Evolutionary conservation across 129 eudicot genomes (phyloP), one percentile per base, ranked within the genome.

Genomic region (Artemisia tridentata): DNA sequence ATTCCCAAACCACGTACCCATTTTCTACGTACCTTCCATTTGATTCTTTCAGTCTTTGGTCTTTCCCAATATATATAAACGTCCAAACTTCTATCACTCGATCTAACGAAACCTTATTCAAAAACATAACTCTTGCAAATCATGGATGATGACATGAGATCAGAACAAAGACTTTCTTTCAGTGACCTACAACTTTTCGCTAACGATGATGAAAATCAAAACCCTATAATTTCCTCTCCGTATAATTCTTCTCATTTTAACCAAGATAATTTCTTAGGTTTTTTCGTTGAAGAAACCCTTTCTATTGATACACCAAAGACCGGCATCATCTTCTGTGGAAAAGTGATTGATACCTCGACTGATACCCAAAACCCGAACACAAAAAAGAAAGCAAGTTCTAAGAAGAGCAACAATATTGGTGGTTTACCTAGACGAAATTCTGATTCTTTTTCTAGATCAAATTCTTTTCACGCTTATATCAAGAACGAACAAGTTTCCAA

Each of bases 151-250:
- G 79, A 75, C 43, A 60, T 11, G 9, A 38, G 45, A 38, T 38
- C 17, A 3, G 74, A 75, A 38, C 52, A 45, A 49, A 67, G 49
- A 11, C 79, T 67, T 25, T 75, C 79, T 75, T 70, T 75, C 46
- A 66, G 79, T 29, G 68, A 75, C 50, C 61, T 75, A 25, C 50
- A 12, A 18, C 57, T 67, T 15, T 67, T 6, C 19, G 18, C 21
- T 7, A 73, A 75, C 18, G 17, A 51, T 51, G 34, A 51, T 68
- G 56, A 3, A 51, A 51, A 16, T 51, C 19, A 51, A 14, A 15
- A 51, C 56, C 19, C 56, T 51, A 38, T 7, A 38, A 51, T 11
- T 51, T 15, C 56, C 8, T 51, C 56, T 3, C 8, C 9, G 56
- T 38, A 38, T 34, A 34, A 34, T 38, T 51, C 56, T 51, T 51